These are phyloP conservation scores for Staphylotrichum longicolle DNA, from an alignment of 495 filamentous ascomycete genomes.

Conservation along the genomic window DNA sequence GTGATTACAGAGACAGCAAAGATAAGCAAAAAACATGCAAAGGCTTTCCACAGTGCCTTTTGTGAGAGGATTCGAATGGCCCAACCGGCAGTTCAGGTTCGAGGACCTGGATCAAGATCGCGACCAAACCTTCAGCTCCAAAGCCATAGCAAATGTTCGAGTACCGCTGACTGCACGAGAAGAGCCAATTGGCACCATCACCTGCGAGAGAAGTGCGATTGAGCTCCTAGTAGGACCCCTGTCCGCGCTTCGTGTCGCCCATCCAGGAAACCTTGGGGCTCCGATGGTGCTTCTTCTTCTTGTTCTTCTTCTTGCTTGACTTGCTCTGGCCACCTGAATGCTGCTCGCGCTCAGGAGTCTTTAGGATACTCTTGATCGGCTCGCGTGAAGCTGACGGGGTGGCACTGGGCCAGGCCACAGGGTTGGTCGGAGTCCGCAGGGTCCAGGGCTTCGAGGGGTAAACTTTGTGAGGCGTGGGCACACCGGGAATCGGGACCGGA, in stretches of 20 bases:
- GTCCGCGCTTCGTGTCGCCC: conserved; percentile 1
- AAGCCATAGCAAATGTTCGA: too few relatives aligned
- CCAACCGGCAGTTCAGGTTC: too few relatives aligned
- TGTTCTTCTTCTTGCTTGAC: conserved; percentile 2
- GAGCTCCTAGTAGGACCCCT: not conserved
- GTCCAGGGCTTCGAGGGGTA: not conserved
- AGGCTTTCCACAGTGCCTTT: not conserved
- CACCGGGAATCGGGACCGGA: conserved; percentile 10
- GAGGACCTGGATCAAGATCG: too few relatives aligned
- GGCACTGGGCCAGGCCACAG: not conserved
- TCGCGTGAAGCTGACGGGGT: not conserved
- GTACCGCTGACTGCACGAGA: not conserved
- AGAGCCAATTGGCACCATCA: not conserved
- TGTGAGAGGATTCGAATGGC: not conserved
- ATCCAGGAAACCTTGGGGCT: not conserved
- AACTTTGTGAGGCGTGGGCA: not conserved
- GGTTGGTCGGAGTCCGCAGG: not conserved
- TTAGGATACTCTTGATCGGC: conserved; percentile 16
- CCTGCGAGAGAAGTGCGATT: too few relatives aligned
- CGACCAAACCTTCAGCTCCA: too few relatives aligned
- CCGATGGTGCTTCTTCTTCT: not conserved
- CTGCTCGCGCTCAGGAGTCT: conserved; percentile 8
- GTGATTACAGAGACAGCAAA: conserved; percentile 6
- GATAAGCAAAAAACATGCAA: not conserved
- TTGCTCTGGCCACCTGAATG: not conserved